These are phyloP conservation scores for Suillus tomentosus DNA, from an alignment of 768 basidiomycete genomes.

Conservation along the genomic window DNA sequence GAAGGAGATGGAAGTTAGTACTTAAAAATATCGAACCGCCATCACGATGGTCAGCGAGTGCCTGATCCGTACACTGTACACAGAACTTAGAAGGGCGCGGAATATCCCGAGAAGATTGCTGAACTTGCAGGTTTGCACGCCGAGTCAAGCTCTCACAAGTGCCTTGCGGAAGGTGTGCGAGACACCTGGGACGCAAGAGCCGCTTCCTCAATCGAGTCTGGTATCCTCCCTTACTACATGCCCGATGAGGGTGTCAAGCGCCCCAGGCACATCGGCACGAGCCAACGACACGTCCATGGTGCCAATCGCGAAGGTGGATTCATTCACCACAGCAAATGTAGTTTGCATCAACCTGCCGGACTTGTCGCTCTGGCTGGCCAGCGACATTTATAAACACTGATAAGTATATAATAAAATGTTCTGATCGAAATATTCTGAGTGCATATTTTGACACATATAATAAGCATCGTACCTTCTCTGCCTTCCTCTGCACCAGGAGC, in stretches of 20 bases:
- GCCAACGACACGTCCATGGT: not conserved
- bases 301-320: not conserved
- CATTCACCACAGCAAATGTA: not conserved
- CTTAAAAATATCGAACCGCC: not conserved
- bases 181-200: not conserved
- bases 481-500: not conserved
- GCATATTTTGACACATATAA: not conserved
- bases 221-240: not conserved
- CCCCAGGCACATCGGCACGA: not conserved
- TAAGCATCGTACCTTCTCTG: not conserved
- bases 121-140: conserved; percentile 6
- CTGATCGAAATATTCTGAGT: not conserved
- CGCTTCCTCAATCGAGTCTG: not conserved
- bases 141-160: not conserved
- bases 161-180: conserved; percentile 1
- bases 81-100: not conserved
- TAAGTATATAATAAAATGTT: not conserved
- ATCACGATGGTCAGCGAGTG: not conserved
- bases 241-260: not conserved
- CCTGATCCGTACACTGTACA: not conserved
- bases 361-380: not conserved
- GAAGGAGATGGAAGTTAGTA: not conserved
- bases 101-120: not conserved
- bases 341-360: not conserved
- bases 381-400: not conserved